Evolutionary conservation across 2,329 filamentous ascomycete species (phyloP).

Genomic region (Diplodia sapinea): DNA sequence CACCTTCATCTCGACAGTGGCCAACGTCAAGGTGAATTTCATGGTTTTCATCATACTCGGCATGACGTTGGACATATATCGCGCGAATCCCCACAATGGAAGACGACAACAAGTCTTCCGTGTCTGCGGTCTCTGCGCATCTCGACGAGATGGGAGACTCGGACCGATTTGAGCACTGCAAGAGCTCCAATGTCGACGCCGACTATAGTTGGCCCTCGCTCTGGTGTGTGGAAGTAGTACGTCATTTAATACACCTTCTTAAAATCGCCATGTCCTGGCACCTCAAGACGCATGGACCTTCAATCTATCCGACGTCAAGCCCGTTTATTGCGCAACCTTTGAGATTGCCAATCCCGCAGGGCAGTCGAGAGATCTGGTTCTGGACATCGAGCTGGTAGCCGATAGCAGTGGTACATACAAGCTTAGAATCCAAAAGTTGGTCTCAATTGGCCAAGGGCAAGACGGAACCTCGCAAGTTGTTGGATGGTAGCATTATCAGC

Average conservation of each 20-base stretch:
- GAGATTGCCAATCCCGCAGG: slow-evolving; percentile 5
- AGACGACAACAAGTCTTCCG: no score
- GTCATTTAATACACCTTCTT: no score
- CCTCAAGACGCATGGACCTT: neutral
- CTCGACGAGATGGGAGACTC: no score
- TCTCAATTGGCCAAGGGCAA: neutral
- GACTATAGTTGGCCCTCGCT: no score
- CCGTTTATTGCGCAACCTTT: slow-evolving; percentile 24
- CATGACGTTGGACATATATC: no score
- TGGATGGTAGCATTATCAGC: slow-evolving; percentile 18
- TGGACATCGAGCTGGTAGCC: slow-evolving; percentile 9
- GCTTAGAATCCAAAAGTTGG: slow-evolving; percentile 4
- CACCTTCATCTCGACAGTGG: slow-evolving; percentile 72
- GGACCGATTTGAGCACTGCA: no score
- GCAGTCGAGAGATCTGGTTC: neutral
- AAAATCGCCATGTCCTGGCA: neutral
- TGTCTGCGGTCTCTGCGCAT: no score
- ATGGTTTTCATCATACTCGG: slow-evolving; percentile 77
- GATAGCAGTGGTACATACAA: neutral
- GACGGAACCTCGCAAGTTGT: neutral
- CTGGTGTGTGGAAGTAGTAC: no score
- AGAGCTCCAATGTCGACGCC: no score
- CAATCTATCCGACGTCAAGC: slow-evolving; percentile 7
- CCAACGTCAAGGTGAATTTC: slow-evolving; percentile 70
- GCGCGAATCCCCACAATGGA: no score